Evolutionary conservation across 495 filamentous ascomycete species (phyloP), one percentile per base, ranked within the genome.

Genomic region (Aspergillus incahuasiensis): DNA sequence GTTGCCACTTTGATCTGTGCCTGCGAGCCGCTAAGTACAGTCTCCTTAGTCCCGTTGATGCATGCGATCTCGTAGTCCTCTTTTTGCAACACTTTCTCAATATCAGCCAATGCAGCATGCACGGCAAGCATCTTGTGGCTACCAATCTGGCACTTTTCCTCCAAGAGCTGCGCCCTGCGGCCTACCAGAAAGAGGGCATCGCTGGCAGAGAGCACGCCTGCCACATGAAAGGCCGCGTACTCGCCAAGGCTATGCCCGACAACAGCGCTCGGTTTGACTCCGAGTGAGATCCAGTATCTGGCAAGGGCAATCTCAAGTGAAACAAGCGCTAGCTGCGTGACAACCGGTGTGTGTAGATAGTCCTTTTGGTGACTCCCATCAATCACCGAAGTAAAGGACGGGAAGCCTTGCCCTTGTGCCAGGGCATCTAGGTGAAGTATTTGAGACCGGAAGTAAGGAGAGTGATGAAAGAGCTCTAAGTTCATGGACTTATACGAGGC

Each of bases 181-280:
- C 67, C 70, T 0, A 70, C 67, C 5, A 73, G 79, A 64, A 83
- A 88, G 52, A 96, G 79, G 20, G 85, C 81, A 64, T 95, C 91
- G 59, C 76, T 82, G 22, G 81, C 83, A 15, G 86, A 88, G 1
- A 96, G 70, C 8, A 94, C 87, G 22, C 88, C 91, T 7, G 89
- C 83, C 20, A 85, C 82, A 56, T 88, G 75, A 1, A 95, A 74
- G n/a, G 91, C 91, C 34, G 89, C 88, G 68, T 92, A 94, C 67
- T 95, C 90, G 47, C 91, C 91, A 9, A 84, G 60, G 64, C 89
- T 92, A 72, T 95, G 91, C 38, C 91, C 91, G 39, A 94, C 71
- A 1, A 94, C 88, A 20, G 80, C 84, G 52, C 76, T 74, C 6
- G 89, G 88, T 32, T 74, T 80, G 56, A 92, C 73, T 35, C 89